A percentile compares a stretch with the other conserved stretches of the same genome.
Conservation (phyloP, 768 basidiomycete genomes). For the Gymnopilus dilepis region DNA sequence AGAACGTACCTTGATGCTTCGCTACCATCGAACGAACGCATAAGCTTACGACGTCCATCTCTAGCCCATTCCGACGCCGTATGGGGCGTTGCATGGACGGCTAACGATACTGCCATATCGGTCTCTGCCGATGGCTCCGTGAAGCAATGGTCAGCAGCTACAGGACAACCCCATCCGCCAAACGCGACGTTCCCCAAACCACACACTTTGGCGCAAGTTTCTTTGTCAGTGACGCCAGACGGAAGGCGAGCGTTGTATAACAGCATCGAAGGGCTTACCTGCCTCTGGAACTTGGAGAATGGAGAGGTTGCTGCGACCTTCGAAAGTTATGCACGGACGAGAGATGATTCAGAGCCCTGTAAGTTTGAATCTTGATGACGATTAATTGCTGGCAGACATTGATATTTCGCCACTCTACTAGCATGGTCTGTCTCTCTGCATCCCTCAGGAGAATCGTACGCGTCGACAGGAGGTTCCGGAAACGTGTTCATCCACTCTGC, state of each 20-base stretch:
- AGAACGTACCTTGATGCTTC: constrained; percentile 64
- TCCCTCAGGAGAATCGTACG: constrained; percentile 75
- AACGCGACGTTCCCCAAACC: constrained; percentile 59
- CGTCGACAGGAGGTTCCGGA: constrained; percentile 74
- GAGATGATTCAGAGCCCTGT: constrained; percentile 72
- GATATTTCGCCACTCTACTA: constrained; percentile 27
- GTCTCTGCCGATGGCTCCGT: constrained; percentile 80
- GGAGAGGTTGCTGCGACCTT: constrained; percentile 66
- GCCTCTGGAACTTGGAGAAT: constrained; percentile 70
- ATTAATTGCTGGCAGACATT: too few species aligned
- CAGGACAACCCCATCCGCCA: constrained; percentile 62
- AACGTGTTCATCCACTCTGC: constrained; percentile 79
- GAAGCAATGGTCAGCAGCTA: constrained; percentile 71
- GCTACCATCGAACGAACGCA: constrained; percentile 22
- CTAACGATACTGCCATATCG: constrained; percentile 66
- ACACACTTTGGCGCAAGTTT: constrained; percentile 88
- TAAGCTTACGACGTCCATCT: constrained; percentile 37
- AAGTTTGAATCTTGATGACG: constrained; percentile 27
- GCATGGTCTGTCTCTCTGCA: constrained; percentile 89
- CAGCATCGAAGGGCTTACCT: constrained; percentile 83
- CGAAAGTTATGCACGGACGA: constrained; percentile 74
- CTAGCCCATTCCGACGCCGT: constrained; percentile 81
- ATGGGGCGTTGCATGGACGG: constrained; percentile 80
- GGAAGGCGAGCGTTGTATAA: constrained; percentile 77
- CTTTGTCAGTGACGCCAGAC: constrained; percentile 71